Evolutionary conservation across 805 yeast species (phyloP).

Genomic region (Naumovozyma castellii): DNA sequence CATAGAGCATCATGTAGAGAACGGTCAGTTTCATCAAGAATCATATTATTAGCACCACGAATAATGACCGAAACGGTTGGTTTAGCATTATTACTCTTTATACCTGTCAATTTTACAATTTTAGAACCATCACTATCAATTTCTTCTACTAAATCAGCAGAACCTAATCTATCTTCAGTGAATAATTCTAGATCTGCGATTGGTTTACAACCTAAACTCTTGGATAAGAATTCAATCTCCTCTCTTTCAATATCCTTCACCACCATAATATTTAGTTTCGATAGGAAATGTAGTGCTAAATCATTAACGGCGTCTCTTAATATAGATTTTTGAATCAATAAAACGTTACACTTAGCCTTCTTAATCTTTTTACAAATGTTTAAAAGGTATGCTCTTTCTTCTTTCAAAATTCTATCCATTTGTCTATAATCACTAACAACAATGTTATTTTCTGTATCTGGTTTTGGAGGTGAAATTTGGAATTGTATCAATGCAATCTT

Average conservation of each 20-base stretch:
- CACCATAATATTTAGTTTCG: conserved; percentile 88
- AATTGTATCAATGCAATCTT: conserved; percentile 82
- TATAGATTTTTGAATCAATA: conserved; percentile 85
- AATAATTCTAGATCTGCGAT: conserved; percentile 92
- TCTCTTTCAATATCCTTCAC: conserved; percentile 93
- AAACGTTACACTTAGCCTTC: conserved; percentile 90
- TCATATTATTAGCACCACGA: conserved; percentile 87
- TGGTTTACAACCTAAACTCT: conserved; percentile 85
- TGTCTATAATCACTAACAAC: conserved; percentile 97
- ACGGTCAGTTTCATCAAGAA: conserved; percentile 93
- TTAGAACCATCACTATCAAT: conserved; percentile 81
- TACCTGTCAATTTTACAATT: conserved; percentile 80
- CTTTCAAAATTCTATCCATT: conserved; percentile 97
- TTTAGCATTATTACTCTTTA: conserved; percentile 34
- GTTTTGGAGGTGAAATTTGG: conserved; percentile 93
- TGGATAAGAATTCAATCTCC: conserved; percentile 81
- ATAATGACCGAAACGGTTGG: conserved; percentile 80
- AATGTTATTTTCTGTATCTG: conserved; percentile 94
- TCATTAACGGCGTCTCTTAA: conserved; percentile 92
- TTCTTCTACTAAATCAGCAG: conserved; percentile 90
- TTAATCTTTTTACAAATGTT: conserved; percentile 94
- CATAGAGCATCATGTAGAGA: conserved; percentile 96
- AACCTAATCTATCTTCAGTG: conserved; percentile 84
- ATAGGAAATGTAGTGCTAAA: conserved; percentile 84
- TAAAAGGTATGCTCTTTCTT: conserved; percentile 90